Conservation (phyloP, 495 filamentous ascomycete genomes). For the Cetradonia linearis region DNA sequence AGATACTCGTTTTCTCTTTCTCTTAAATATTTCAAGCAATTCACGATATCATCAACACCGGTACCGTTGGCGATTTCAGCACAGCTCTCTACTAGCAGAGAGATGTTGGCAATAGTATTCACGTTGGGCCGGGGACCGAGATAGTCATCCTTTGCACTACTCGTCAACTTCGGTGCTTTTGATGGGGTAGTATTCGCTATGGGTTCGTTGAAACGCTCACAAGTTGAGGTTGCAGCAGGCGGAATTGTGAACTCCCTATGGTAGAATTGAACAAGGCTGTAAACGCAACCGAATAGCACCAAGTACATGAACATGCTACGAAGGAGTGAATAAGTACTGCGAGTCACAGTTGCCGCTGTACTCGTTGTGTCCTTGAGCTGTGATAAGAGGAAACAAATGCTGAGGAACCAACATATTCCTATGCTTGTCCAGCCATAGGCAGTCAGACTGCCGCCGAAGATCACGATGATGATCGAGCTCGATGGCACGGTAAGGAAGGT, state of each 20-base stretch:
- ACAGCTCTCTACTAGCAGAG: conserved; percentile 41
- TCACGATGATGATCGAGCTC: conserved; percentile 3
- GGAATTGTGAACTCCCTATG: neutral
- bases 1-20: conserved; percentile 39
- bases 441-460: conserved; percentile 5
- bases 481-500: conserved; percentile 3
- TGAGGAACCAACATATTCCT: conserved; percentile 12
- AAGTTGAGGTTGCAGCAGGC: neutral
- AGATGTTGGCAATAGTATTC: conserved; percentile 42
- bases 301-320: conserved; percentile 5
- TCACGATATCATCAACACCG: conserved; percentile 37
- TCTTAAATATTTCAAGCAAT: conserved; percentile 40
- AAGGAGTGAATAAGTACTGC: neutral
- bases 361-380: neutral
- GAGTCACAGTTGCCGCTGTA: neutral
- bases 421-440: conserved; percentile 9
- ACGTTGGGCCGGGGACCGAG: conserved; percentile 40
- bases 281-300: conserved; percentile 10
- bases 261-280: neutral
- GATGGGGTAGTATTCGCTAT: neutral
- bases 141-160: conserved; percentile 40
- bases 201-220: neutral
- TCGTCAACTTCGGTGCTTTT: conserved; percentile 31
- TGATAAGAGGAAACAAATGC: neutral
- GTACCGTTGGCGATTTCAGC: conserved; percentile 37